Base-by-base conservation (phyloP, 176 grass and related monocot genomes). In the Guadua angustifolia region DNA sequence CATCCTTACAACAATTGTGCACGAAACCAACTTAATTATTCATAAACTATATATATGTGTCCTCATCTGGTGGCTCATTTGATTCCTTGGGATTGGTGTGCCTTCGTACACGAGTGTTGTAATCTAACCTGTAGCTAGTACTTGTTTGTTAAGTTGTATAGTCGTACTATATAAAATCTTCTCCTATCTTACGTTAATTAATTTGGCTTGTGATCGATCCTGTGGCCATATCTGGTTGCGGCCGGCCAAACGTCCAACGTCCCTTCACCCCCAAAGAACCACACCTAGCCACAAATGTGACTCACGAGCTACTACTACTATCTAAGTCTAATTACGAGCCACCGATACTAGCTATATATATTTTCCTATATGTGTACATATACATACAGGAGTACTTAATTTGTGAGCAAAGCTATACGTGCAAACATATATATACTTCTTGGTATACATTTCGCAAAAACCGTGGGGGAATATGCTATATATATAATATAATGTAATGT, bases 271-370 rank as follows among this genome's bases (percentile, higher is more conserved):
- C 73, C 45, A 78, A 84, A 75, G 78, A 87, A 44, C 12, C 18
- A 87, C 19, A 42, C 47, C 45, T 5, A 50, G 47, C 47, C 74
- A 53, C 46, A 78, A 86, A 76, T 85, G 78, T 86, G 78, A 89
- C 88, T 62, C 35, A 82, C 56, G 45, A 89, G 73, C 71, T 74
- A 7, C 75, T 60, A 39, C 52, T 19, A 21, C 11, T 51, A 36
- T 55, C 50, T 56, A 68, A 57, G 50, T 82, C 66, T 64, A 85
- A 51, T 22, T 39, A 55, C 2, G 33, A 55, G 21, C 32, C 46
- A 68, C 63, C 40, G 18, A 53, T 24, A 79, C 77, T 79, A 5
- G 1, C 10, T 14, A 5, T 0, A 6, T 14, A 35, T 25, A 75
- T 35, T 57, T 39, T 75, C 18, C 21, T 19, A 40, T 65, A 64